Base-by-base conservation (phyloP, 495 filamentous ascomycete genomes). In the Daldinia concentrica region DNA sequence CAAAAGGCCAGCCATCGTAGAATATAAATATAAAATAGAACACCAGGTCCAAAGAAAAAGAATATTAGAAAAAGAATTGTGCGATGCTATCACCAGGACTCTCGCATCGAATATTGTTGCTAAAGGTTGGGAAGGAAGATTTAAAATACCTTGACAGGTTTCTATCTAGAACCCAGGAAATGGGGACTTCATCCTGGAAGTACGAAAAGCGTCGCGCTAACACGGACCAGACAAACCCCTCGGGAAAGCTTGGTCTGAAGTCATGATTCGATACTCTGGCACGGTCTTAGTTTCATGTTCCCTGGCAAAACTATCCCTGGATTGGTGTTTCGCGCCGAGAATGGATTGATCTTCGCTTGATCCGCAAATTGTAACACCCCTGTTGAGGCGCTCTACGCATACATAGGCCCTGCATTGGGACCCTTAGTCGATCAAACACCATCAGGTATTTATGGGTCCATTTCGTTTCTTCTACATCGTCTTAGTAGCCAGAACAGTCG, bases 21-120 rank as follows among this genome's bases (percentile, higher is more conserved):
- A 72, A 72, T 58, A 15, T 63, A 66, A 50, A 56, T 29, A 36
- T 66, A 70, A 68, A 19, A 66, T 22, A 41, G 76, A 76, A 77
- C 76, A 71, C 76, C 76, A 76, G 76, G 76, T 77, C 67, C 71
- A 61, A 68, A 62, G 76, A 76, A 77, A 77, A 15, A 39, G 58
- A 74, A 74, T 24, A 45, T 27, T 37, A 66, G 26, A 70, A 74
- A 71, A 26, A 32, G 30, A 75, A 60, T 15, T 34, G 14, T 59
- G 32, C n/a, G 62, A 54, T 58, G 54, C 48, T 64, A 61, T 67
- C 66, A 43, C 58, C 36, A 22, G 64, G 26, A 67, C 51, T 60
- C 36, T 65, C 71, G 70, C 73, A 65, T 65, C 51, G 61, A 69
- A 51, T 37, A 39, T 65, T 41, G 41, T 51, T 57, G 15, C 39